Evolutionary conservation across 768 basidiomycete species (phyloP), one percentile per base, ranked within the genome.

Genomic region (Austroboletus eburneus): DNA sequence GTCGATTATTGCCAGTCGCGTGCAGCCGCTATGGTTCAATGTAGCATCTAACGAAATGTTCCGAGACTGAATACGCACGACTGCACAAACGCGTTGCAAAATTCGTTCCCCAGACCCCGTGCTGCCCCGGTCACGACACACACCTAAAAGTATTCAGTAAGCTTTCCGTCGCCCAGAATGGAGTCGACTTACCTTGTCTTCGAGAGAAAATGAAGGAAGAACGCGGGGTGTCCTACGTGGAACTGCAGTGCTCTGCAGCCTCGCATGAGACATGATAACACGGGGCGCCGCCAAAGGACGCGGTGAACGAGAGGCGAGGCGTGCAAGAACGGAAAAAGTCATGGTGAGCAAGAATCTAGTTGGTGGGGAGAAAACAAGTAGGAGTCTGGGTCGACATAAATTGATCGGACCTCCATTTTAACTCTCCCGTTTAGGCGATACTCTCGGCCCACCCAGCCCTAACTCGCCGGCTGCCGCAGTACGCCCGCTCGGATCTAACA

Each of bases 81-180:
- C 68, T 87, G 83, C 54, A 93, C 59, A 66, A 97, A 93, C 12
- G 92, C 92, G 38, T 83, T 79, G 63, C 91, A 93, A 63, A 97
- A 91, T 65, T 91, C 85, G 54, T 87, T 77, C 7, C 95, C 95
- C 38, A 98, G 72, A 7, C 95, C 95, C 58, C 88, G 77, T 12
- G 93, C 95, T 44, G 85, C 95, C 38, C 95, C 95, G 32, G 95
- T 98, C 42, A 98, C 83, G 57, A 94, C 71, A 69, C 90, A 91
- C 44, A 92, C 91, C 84, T 95, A 59, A 50, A 46, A 23, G 7
- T 12, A 5, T 14, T 42, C 29, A 43, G 41, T 17, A 25, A 36
- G 14, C 25, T 46, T 18, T 23, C 29, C 27, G 13, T 20, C 30
- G 29, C 40, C 30, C 23, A 13, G 5, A 33, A 23, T n/a, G 6